These are phyloP conservation scores for Pulveroboletus sp. DNA, from an alignment of 768 basidiomycete genomes.

Conservation along the genomic window DNA sequence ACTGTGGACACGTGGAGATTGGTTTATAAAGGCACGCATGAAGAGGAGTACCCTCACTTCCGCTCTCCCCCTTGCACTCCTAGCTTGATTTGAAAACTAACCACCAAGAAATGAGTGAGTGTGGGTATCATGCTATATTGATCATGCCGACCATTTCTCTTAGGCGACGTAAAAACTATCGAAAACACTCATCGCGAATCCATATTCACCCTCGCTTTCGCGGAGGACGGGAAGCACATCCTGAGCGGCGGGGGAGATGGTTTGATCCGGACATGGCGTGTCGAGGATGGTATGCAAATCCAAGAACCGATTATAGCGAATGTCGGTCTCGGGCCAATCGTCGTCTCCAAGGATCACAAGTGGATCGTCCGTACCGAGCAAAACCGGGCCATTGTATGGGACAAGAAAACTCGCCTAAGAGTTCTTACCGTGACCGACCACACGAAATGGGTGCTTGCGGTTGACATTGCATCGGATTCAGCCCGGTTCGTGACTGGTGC, in stretches of 20 bases:
- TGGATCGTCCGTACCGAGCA: neutral
- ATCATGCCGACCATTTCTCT: neutral
- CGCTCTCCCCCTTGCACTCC: no score
- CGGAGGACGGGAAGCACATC: neutral
- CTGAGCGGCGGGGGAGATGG: neutral
- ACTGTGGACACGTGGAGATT: no score
- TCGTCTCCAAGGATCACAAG: neutral
- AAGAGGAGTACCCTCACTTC: no score
- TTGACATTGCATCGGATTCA: constrained; percentile 4
- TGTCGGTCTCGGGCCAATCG: neutral
- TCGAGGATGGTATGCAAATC: neutral
- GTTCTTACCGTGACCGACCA: neutral
- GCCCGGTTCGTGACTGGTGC: constrained; percentile 3
- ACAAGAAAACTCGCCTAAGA: neutral
- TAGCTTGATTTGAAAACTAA: neutral
- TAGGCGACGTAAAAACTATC: neutral
- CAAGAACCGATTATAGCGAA: neutral
- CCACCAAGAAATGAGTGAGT: neutral
- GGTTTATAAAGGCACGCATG: no score
- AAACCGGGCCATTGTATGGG: neutral
- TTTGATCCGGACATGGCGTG: neutral
- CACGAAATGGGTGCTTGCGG: neutral
- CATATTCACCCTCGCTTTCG: neutral
- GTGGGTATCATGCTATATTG: no score
- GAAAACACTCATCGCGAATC: neutral